phyloP scores from a whole-genome alignment of 768 basidiomycete species.

The Auricularia auricula-judae region DNA sequence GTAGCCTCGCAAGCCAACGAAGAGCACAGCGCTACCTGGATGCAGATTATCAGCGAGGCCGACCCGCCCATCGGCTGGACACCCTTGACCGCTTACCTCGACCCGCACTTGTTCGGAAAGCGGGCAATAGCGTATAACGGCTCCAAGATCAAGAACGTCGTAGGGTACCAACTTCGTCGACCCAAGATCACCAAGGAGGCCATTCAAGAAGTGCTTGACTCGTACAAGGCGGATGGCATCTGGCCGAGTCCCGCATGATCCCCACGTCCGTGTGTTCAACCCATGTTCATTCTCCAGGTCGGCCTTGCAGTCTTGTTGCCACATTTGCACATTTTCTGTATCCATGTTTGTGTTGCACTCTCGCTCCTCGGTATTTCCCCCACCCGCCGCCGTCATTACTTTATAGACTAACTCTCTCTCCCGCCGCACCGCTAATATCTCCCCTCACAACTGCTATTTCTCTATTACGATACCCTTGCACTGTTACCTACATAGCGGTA shows the following conservation, averaged over 20 bases:
- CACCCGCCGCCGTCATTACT: background rate
- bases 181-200: slow-evolving; percentile 53
- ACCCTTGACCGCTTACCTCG: slow-evolving; percentile 70
- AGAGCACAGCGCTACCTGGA: slow-evolving; percentile 73
- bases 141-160: slow-evolving; percentile 58
- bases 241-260: slow-evolving; percentile 22
- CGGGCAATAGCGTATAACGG: slow-evolving; percentile 60
- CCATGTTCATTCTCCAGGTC: background rate
- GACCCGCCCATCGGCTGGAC: slow-evolving; percentile 62
- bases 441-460: background rate
- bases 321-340: background rate
- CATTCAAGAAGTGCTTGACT: slow-evolving; percentile 61
- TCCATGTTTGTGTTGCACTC: background rate
- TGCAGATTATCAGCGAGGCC: slow-evolving; percentile 62
- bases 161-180: slow-evolving; percentile 54
- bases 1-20: slow-evolving; percentile 77
- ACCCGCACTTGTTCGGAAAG: slow-evolving; percentile 58
- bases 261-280: background rate
- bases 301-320: background rate
- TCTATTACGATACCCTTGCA: background rate
- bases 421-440: background rate
- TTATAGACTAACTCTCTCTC: background rate
- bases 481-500: background rate
- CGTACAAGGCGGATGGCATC: slow-evolving; percentile 64
- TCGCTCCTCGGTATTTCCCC: background rate